Conservation (phyloP, 139 green algal species). For the Parachlorella kessleri region DNA sequence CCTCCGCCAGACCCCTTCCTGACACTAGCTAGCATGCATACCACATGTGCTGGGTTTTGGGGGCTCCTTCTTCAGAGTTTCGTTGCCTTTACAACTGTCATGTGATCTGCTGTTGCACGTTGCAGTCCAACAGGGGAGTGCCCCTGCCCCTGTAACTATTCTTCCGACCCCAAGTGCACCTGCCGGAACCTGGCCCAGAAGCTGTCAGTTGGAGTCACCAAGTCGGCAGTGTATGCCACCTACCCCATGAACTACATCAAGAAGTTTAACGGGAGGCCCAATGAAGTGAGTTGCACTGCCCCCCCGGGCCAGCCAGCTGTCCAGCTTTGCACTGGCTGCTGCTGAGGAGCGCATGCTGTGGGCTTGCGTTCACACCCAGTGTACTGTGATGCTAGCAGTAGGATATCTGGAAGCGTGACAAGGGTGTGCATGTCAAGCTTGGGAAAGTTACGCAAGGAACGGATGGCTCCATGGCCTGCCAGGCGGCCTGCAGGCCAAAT, state of each 20-base stretch:
- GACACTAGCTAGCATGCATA: too few relatives aligned
- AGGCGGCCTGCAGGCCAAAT: not conserved
- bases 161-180: slow-evolving; percentile 55
- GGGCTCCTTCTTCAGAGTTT: not conserved
- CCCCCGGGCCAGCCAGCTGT: too few relatives aligned
- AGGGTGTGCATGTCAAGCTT: not conserved
- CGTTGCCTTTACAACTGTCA: not conserved
- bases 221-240: slow-evolving; percentile 62
- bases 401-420: not conserved
- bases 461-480: not conserved
- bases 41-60: not conserved
- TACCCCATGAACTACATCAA: slow-evolving; percentile 74
- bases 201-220: slow-evolving; percentile 62
- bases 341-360: too few relatives aligned
- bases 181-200: slow-evolving; percentile 72
- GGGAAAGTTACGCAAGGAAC: not conserved
- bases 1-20: not conserved
- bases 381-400: not conserved
- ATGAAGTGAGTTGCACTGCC: slow-evolving; percentile 46
- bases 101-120: not conserved
- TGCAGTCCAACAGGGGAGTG: slow-evolving; percentile 57
- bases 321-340: too few relatives aligned
- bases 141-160: slow-evolving; percentile 81
- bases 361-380: too few relatives aligned
- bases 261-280: slow-evolving; percentile 52